Evolutionary conservation across 2,329 filamentous ascomycete genomes (phyloP).

Genomic region (Fusarium chaquense): DNA sequence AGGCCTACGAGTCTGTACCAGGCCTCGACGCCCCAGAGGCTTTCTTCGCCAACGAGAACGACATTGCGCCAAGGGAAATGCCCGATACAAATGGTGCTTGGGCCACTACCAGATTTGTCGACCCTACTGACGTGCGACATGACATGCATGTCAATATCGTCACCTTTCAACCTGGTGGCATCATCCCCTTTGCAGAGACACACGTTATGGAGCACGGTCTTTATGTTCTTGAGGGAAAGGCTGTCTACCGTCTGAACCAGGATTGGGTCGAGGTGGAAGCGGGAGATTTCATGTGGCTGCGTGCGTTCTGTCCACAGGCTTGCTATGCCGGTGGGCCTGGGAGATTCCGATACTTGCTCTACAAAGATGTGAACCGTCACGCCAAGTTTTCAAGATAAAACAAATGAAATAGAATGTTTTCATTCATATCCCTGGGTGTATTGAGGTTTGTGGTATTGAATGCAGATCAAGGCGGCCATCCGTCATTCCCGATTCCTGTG

Average conservation of each 20-base stretch:
- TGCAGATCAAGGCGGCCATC: too few species aligned
- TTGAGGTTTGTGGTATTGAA: neutral
- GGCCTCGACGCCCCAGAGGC: conserved; percentile 24
- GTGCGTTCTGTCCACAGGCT: conserved; percentile 31
- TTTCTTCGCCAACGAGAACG: conserved; percentile 29
- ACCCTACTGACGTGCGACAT: conserved; percentile 21
- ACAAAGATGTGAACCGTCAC: conserved; percentile 32
- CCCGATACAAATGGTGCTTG: conserved; percentile 32
- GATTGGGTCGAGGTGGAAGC: conserved; percentile 33
- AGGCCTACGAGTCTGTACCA: conserved; percentile 26
- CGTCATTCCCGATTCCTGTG: too few species aligned
- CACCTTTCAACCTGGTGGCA: conserved; percentile 26
- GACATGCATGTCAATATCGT: conserved; percentile 36
- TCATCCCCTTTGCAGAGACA: conserved; percentile 30
- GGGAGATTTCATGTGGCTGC: conserved; percentile 32
- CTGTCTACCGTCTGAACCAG: conserved; percentile 28
- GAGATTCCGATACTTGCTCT: conserved; percentile 26
- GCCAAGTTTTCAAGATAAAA: conserved; percentile 10
- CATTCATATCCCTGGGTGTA: neutral
- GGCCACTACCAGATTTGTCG: conserved; percentile 30
- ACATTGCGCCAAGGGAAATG: conserved; percentile 21
- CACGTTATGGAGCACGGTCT: conserved; percentile 35
- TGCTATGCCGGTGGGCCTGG: conserved; percentile 33
- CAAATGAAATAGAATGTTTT: neutral
- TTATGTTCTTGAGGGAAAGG: conserved; percentile 30